phyloP scores from a whole-genome alignment of 768 basidiomycete genomes.

The Mycena metata region DNA sequence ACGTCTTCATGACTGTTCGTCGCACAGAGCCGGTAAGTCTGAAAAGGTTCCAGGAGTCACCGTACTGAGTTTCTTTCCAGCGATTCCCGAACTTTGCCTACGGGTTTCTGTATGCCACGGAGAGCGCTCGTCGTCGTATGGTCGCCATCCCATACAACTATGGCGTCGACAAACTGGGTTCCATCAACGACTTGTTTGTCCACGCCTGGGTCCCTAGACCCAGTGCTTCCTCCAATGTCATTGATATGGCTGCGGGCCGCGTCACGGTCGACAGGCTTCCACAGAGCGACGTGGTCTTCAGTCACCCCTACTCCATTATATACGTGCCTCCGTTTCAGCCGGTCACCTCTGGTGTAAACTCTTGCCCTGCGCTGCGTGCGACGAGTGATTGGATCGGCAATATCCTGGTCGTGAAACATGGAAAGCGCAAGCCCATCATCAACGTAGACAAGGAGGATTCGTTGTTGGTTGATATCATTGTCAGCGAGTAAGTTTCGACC shows the following conservation, averaged over 20 bases:
- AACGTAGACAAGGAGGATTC: background rate
- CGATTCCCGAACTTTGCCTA: background rate
- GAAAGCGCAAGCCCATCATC: constrained; percentile 7
- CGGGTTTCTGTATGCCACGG: background rate
- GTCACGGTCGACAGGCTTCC: no score
- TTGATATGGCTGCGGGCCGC: no score
- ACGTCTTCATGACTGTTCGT: background rate
- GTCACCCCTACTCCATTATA: background rate
- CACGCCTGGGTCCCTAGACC: background rate
- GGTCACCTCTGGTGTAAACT: background rate
- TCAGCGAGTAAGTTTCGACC: background rate
- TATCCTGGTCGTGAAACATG: background rate
- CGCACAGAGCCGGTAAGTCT: background rate
- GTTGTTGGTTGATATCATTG: background rate
- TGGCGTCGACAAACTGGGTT: background rate
- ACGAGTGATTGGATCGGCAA: background rate
- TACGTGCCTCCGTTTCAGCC: background rate
- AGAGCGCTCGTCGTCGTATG: background rate
- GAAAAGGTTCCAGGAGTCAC: background rate
- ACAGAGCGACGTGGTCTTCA: no score
- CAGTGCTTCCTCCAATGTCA: no score
- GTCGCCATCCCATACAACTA: background rate
- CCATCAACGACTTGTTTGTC: background rate
- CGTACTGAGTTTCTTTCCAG: background rate
- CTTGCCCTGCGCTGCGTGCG: background rate